Conservation (phyloP, 1,284 basidiomycete species). For the Pseudozyma hubeiensis region DNA sequence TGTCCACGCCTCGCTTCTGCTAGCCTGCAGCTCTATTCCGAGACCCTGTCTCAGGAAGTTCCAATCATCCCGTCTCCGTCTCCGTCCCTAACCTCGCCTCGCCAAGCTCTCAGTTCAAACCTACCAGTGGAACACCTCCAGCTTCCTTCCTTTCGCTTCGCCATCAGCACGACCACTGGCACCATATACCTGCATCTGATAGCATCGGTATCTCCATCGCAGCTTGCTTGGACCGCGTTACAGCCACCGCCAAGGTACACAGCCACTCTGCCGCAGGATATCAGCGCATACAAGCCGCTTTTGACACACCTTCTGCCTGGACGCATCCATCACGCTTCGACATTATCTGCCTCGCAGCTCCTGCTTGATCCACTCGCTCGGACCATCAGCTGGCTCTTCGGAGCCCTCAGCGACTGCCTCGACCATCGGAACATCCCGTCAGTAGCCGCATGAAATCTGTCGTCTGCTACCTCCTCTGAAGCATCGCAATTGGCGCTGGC, state of each 20-base stretch:
- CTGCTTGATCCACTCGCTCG: too few relatives aligned
- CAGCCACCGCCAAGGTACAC: too few relatives aligned
- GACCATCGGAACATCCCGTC: too few relatives aligned
- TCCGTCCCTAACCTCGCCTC: not conserved
- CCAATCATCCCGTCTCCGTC: slow-evolving; percentile 3
- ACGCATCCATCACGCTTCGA: too few relatives aligned
- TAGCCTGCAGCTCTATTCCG: slow-evolving; percentile 30
- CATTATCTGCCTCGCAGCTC: too few relatives aligned
- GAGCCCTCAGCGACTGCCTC: too few relatives aligned
- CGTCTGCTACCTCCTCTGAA: slow-evolving; percentile 16
- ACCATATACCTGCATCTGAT: slow-evolving; percentile 7
- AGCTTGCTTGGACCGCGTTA: too few relatives aligned
- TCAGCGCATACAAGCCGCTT: too few relatives aligned
- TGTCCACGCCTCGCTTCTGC: slow-evolving; percentile 45
- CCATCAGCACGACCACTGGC: not conserved
- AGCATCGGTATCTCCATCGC: not conserved
- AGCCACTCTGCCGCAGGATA: too few relatives aligned
- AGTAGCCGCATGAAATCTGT: not conserved
- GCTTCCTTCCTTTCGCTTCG: not conserved
- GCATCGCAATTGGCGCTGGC: slow-evolving; percentile 28
- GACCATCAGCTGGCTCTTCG: too few relatives aligned
- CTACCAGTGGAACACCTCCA: slow-evolving; percentile 25
- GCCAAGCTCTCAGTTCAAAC: slow-evolving; percentile 7
- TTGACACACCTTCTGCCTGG: too few relatives aligned
- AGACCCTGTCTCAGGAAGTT: slow-evolving; percentile 30